These are phyloP conservation scores for Yamadazyma tumulicola DNA, from an alignment of 805 yeast genomes.

Conservation along the genomic window DNA sequence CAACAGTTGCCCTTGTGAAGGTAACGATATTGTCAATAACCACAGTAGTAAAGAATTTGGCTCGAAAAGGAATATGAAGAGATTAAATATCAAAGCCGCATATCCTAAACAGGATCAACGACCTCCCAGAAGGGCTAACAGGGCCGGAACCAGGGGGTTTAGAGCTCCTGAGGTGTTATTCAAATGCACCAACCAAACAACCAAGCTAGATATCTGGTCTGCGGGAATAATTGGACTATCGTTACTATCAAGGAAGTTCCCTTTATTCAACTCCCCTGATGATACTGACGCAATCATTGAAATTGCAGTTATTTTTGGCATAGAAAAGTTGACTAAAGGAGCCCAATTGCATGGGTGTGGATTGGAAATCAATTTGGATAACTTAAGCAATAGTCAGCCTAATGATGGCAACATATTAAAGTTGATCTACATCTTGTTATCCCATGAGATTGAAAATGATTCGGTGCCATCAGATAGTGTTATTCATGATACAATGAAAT, in stretches of 20 bases:
- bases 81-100: slow-evolving; percentile 42
- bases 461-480: slow-evolving; percentile 71
- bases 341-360: slow-evolving; percentile 88
- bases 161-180: slow-evolving; percentile 91
- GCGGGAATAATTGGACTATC: slow-evolving; percentile 87
- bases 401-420: slow-evolving; percentile 32
- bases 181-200: slow-evolving; percentile 79
- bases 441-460: slow-evolving; percentile 48
- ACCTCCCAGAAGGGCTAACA: slow-evolving; percentile 87
- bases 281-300: slow-evolving; percentile 91
- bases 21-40: slow-evolving; percentile 3
- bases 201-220: slow-evolving; percentile 87
- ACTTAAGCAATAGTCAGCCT: slow-evolving; percentile 11
- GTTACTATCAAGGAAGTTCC: slow-evolving; percentile 74
- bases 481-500: slow-evolving; percentile 59
- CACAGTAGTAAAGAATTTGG: slow-evolving; percentile 8
- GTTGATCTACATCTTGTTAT: slow-evolving; percentile 25
- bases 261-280: slow-evolving; percentile 90
- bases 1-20: slow-evolving; percentile 55
- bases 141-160: slow-evolving; percentile 96
- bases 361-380: slow-evolving; percentile 49
- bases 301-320: slow-evolving; percentile 76
- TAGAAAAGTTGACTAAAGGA: slow-evolving; percentile 64
- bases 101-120: slow-evolving; percentile 85
- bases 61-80: slow-evolving; percentile 15